Conservation (phyloP, 2,329 filamentous ascomycete species). For the Trichophyton mentagrophytes region DNA sequence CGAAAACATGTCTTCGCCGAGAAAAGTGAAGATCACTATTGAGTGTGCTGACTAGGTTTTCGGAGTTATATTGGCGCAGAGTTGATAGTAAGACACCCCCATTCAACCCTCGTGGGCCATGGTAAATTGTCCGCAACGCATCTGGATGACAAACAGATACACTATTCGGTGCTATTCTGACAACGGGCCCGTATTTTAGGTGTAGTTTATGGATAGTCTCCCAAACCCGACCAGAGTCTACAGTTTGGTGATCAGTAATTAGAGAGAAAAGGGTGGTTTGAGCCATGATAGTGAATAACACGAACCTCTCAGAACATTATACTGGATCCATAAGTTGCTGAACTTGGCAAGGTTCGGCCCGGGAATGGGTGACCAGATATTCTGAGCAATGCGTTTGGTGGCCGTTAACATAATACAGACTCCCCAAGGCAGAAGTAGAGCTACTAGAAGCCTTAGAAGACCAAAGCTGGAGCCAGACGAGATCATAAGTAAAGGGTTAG, state of each 20-base stretch:
- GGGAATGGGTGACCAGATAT: conserved; percentile 11
- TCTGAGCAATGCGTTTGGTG: background rate
- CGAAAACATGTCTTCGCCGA: conserved; percentile 11
- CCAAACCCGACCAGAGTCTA: conserved; percentile 1
- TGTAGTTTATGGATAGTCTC: conserved; percentile 7
- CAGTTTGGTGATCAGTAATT: background rate
- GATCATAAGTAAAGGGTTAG: background rate
- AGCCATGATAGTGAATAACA: background rate
- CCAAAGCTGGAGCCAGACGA: background rate
- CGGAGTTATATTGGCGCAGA: conserved; percentile 12
- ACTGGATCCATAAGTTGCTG: conserved; percentile 11
- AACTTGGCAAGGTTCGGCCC: conserved; percentile 13
- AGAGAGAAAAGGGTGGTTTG: background rate
- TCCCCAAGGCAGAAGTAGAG: background rate
- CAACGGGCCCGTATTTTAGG: conserved; percentile 13
- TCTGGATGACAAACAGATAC: conserved; percentile 14
- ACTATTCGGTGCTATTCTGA: conserved; percentile 9
- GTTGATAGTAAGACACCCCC: conserved; percentile 4
- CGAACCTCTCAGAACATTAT: conserved; percentile 10
- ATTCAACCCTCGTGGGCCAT: conserved; percentile 12
- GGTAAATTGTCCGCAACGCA: conserved; percentile 13
- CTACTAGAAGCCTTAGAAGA: background rate
- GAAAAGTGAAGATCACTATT: conserved; percentile 12
- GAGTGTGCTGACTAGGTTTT: conserved; percentile 13
- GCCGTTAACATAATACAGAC: conserved; percentile 4